A percentile compares a stretch with the other conserved stretches of the same genome.
Evolutionary conservation across 306 rosid genomes (phyloP).

Genomic region (Trifolium pratense): DNA sequence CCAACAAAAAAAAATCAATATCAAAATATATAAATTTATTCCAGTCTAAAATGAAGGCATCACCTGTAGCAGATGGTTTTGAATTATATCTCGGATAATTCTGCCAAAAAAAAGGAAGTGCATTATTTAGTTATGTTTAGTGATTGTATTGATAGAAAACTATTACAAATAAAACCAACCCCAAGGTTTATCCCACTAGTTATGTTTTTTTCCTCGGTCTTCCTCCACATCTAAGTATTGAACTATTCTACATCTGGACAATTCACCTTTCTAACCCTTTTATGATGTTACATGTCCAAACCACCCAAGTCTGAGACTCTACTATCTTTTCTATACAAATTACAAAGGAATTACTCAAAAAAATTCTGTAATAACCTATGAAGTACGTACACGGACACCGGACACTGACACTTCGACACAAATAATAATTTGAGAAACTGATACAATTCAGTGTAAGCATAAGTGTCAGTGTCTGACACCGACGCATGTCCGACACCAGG

Average conservation of each 20-base stretch:
- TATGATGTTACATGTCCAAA: not conserved
- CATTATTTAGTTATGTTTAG: constrained; percentile 19
- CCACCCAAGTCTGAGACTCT: not conserved
- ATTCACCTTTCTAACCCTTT: not conserved
- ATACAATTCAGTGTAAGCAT: no score
- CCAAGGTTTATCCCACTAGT: not conserved
- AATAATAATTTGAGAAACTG: no score
- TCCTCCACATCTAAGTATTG: not conserved
- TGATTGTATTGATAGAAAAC: constrained; percentile 26
- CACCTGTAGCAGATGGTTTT: constrained; percentile 96
- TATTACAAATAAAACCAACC: constrained; percentile 14
- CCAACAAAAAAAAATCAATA: constrained; percentile 4
- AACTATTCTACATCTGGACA: not conserved
- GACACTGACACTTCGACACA: no score
- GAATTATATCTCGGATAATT: constrained; percentile 95
- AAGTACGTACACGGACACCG: no score
- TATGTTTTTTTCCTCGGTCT: no score
- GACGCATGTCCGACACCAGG: no score
- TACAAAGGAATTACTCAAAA: not conserved
- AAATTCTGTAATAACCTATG: no score
- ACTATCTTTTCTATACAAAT: not conserved
- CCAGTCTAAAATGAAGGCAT: constrained; percentile 42
- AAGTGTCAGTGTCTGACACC: no score
- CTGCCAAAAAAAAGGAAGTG: constrained; percentile 52
- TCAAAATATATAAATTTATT: constrained; percentile 29